A percentile compares a stretch with the other conserved stretches of the same genome.
phyloP scores from a whole-genome alignment of 1,139 yeast genomes.

The Candida tetrigidarum region DNA sequence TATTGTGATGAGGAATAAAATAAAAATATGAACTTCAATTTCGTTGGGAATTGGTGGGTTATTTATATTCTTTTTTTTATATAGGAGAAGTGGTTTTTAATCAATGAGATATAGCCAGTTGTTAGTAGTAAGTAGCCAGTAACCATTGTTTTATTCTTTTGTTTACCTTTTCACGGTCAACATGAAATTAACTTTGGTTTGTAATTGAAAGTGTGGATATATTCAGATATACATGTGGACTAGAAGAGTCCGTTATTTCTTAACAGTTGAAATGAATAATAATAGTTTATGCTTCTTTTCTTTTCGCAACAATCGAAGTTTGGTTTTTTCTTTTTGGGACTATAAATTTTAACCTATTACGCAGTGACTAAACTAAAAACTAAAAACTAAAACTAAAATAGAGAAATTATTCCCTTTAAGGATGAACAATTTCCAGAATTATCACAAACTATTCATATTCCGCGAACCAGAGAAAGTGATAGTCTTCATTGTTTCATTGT shows the following conservation, averaged over 20 bases:
- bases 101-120: too few relatives aligned
- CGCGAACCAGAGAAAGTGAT: too few relatives aligned
- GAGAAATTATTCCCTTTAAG: neutral
- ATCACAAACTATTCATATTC: too few relatives aligned
- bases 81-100: neutral
- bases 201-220: neutral
- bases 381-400: neutral
- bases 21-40: neutral
- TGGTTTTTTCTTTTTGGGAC: neutral
- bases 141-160: too few relatives aligned
- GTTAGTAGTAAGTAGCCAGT: too few relatives aligned
- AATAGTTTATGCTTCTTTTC: neutral
- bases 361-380: neutral
- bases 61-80: neutral
- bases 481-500: neutral
- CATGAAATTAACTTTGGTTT: neutral
- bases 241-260: too few relatives aligned
- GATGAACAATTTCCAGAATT: neutral
- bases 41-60: neutral
- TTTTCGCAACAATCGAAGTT: conserved; percentile 3
- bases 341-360: neutral
- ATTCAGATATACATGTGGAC: too few relatives aligned
- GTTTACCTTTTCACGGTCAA: too few relatives aligned
- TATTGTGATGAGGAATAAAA: neutral
- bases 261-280: neutral